Conservation (phyloP, 495 filamentous ascomycete genomes). For the Penicillium waksmanii region DNA sequence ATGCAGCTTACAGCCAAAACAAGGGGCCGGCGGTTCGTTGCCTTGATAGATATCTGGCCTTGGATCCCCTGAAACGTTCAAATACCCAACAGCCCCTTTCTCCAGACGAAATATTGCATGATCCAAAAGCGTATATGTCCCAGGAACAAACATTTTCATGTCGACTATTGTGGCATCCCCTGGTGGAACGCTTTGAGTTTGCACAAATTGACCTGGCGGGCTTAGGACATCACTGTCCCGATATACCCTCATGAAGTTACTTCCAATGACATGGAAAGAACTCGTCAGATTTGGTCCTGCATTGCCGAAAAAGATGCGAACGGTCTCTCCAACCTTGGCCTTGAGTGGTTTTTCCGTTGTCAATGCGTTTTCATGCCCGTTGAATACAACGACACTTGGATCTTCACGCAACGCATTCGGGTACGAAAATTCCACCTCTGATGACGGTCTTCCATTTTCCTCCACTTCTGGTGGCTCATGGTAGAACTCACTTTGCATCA, state of each 20-base stretch:
- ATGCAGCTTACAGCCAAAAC: slow-evolving; percentile 24
- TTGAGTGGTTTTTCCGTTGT: slow-evolving; percentile 22
- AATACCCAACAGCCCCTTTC: slow-evolving; percentile 21
- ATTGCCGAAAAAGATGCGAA: slow-evolving; percentile 26
- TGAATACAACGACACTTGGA: slow-evolving; percentile 24
- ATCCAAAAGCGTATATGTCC: slow-evolving; percentile 27
- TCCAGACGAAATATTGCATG: slow-evolving; percentile 28
- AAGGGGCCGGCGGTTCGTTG: slow-evolving; percentile 19
- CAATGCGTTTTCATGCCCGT: slow-evolving; percentile 19
- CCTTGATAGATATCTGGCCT: slow-evolving; percentile 16
- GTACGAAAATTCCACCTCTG: slow-evolving; percentile 20
- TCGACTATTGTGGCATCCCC: slow-evolving; percentile 21
- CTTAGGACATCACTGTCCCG: slow-evolving; percentile 25
- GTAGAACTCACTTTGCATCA: slow-evolving; percentile 33
- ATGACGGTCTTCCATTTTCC: slow-evolving; percentile 16
- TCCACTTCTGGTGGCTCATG: slow-evolving; percentile 26
- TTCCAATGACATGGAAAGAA: slow-evolving; percentile 29
- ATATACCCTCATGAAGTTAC: slow-evolving; percentile 18
- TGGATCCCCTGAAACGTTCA: slow-evolving; percentile 20
- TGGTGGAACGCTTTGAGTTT: slow-evolving; percentile 17
- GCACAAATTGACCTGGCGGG: slow-evolving; percentile 19
- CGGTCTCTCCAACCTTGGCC: slow-evolving; percentile 16
- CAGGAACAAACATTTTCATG: slow-evolving; percentile 25
- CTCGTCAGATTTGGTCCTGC: slow-evolving; percentile 26
- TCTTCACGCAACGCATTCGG: slow-evolving; percentile 25